phyloP scores from a whole-genome alignment of 139 green algal species.

The Auxenochlorella protothecoides region DNA sequence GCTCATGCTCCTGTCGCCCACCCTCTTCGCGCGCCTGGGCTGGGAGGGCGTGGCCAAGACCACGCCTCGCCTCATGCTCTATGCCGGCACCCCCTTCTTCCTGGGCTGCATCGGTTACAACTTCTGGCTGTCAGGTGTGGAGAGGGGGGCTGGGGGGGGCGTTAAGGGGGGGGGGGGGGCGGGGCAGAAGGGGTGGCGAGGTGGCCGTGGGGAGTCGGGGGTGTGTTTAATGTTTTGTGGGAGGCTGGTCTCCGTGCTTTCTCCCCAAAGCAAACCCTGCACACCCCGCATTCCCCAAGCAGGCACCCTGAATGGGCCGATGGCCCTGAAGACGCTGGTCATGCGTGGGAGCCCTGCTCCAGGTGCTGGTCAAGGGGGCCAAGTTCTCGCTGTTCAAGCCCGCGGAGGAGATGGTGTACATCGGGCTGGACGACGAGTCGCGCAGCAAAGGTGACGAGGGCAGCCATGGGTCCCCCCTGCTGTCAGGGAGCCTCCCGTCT shows the following conservation, averaged over 20 bases:
- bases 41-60: constrained; percentile 67
- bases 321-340: constrained; percentile 33
- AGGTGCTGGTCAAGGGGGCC: constrained; percentile 69
- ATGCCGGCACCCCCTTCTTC: constrained; percentile 65
- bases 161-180: constrained; percentile 1
- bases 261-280: neutral
- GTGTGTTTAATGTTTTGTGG: too few relatives aligned
- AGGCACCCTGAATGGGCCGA: neutral
- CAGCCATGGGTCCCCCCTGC: neutral
- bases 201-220: too few relatives aligned
- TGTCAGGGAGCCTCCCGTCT: neutral
- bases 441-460: constrained; percentile 51
- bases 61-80: constrained; percentile 56
- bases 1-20: constrained; percentile 71
- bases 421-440: constrained; percentile 56
- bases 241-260: too few relatives aligned
- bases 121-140: neutral
- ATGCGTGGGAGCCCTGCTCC: constrained; percentile 57
- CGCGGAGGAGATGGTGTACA: constrained; percentile 90
- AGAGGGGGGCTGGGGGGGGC: too few relatives aligned
- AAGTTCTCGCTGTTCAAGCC: constrained; percentile 93
- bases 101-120: constrained; percentile 48
- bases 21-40: constrained; percentile 68
- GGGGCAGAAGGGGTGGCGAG: too few relatives aligned
- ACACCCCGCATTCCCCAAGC: neutral